phyloP scores from a whole-genome alignment of 2,329 filamentous ascomycete genomes.

The Elsinoe arachidis region DNA sequence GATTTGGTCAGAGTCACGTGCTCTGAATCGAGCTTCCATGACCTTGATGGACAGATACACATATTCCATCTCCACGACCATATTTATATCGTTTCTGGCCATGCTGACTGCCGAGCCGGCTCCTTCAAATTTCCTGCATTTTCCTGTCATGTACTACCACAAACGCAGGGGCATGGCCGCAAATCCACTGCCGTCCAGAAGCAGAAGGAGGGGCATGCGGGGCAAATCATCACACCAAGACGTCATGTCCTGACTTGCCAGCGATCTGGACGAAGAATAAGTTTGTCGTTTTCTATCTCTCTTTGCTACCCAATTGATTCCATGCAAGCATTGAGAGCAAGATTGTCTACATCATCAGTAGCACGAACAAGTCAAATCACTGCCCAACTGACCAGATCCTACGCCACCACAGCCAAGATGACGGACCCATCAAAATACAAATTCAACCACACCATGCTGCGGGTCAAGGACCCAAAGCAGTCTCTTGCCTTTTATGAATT shows the following conservation, averaged over 20 bases:
- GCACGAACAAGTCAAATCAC: not conserved
- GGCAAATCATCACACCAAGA: slow-evolving; percentile 4
- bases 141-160: not conserved
- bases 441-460: slow-evolving; percentile 53
- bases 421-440: slow-evolving; percentile 57
- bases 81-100: not conserved
- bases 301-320: not conserved
- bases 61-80: not conserved
- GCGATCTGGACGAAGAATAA: not conserved
- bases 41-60: not conserved
- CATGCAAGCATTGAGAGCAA: slow-evolving; percentile 7
- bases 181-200: not conserved
- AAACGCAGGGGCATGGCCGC: not conserved
- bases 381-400: not conserved
- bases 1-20: slow-evolving; percentile 1
- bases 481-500: slow-evolving; percentile 87
- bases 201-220: slow-evolving; percentile 5
- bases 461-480: slow-evolving; percentile 81
- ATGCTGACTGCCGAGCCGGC: not conserved
- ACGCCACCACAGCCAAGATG: slow-evolving; percentile 38
- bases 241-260: slow-evolving; percentile 5
- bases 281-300: not conserved
- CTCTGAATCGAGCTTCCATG: not conserved
- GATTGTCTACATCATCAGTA: not conserved
- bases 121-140: not conserved